Percentiles rank a stretch among this genome's conserved stretches.
Evolutionary conservation across 768 basidiomycete species (phyloP).

Genomic region (Suillus alpinus): DNA sequence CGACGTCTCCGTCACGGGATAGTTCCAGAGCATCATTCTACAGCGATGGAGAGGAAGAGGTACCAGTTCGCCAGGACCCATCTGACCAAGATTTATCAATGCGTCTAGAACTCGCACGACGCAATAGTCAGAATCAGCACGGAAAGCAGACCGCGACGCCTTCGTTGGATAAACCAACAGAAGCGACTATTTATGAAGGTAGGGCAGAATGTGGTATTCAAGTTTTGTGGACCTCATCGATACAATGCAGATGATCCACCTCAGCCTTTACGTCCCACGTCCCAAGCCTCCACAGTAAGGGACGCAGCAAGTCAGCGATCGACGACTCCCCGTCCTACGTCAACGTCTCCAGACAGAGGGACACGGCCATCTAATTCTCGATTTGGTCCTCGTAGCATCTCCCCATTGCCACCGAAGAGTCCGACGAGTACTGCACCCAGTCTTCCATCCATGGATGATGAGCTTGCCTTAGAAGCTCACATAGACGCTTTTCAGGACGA

Average conservation of each 20-base stretch:
- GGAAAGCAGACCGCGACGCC: conserved; percentile 40
- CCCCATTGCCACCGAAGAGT: conserved; percentile 58
- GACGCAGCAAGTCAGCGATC: conserved; percentile 41
- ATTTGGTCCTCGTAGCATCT: conserved; percentile 72
- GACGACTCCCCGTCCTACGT: conserved; percentile 46
- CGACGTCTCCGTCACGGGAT: conserved; percentile 43
- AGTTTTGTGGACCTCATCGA: background rate
- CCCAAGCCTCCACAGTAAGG: conserved; percentile 44
- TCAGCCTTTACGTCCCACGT: conserved; percentile 49
- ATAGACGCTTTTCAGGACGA: conserved; percentile 25
- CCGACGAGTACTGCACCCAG: conserved; percentile 21
- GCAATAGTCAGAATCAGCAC: conserved; percentile 79
- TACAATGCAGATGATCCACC: conserved; percentile 56
- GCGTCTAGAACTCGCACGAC: conserved; percentile 78
- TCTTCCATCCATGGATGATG: conserved; percentile 46
- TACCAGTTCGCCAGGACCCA: conserved; percentile 46
- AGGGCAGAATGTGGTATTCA: conserved; percentile 17
- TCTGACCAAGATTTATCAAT: conserved; percentile 76
- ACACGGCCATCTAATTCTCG: conserved; percentile 47
- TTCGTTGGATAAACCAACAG: conserved; percentile 45
- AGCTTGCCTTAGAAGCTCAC: conserved; percentile 38
- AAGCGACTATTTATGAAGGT: conserved; percentile 82
- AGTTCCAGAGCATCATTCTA: conserved; percentile 30
- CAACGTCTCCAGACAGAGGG: conserved; percentile 36
- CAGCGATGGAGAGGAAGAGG: conserved; percentile 46